Base-by-base conservation (phyloP, 1,139 yeast genomes). In the Hyphopichia khmerensis region DNA sequence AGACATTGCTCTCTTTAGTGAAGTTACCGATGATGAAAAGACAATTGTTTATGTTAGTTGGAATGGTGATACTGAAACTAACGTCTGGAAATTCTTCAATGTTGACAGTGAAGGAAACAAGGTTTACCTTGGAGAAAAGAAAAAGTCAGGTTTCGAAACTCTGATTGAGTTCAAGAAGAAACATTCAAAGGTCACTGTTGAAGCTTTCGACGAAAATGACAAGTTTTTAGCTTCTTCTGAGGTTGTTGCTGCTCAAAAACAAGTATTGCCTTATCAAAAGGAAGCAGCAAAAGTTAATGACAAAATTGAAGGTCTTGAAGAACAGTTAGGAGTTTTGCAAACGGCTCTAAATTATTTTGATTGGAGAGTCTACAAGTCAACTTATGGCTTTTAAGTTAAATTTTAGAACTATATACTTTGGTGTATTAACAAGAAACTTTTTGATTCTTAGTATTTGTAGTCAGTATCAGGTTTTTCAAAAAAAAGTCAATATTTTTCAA, bases 41-140 rank as follows among this genome's bases (percentile, higher is more conserved):
- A 52, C 64, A 4, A 47, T 46, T 23, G 43, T 66, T 6, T 65
- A 61, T 41, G 65, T 67, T 32, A 62, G 68, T 39, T 68, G 72
- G 73, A 67, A 67, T 49, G 74, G 74, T 14, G 74, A 66, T 43
- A 68, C 73, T 4, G 52, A 55, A 37, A 66, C 72, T 18, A 52
- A 50, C 38, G 34, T 29, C 3, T 67, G 73, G 72, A 55, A 52
- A 43, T 52, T 61, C 39, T 59, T 44, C 41, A 38, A 40, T 6
- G 42, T 56, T 33, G 49, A 50, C n/a, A 14, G 38, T 3, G 42
- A 46, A 13, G 52, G 54, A 2, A 40, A 44, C 14, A 50, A 49
- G 30, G 39, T 27, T 7, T 43, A 50, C 19, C 24, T 64, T n/a
- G 63, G 58, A 11, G 59, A 55, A 45, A 38, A 52, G 9, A 38